These are phyloP conservation scores for Dictyostelium citrinum DNA, from an alignment of 78 protist species.

Conservation along the genomic window DNA sequence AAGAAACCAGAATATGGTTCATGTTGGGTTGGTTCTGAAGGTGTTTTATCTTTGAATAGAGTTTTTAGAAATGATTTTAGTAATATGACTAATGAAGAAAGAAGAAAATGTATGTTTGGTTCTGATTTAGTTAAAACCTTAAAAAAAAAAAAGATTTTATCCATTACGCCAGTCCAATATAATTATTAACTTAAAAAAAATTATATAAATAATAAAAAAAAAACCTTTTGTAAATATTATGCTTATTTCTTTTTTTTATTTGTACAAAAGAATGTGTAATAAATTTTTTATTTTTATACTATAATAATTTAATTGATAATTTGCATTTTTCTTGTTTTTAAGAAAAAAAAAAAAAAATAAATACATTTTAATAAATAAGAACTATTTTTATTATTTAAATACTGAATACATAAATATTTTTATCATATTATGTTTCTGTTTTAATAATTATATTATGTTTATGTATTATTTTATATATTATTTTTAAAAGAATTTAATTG, in stretches of 20 bases:
- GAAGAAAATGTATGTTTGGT: constrained; percentile 75
- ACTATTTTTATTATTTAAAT: background rate
- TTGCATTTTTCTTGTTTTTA: background rate
- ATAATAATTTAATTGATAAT: background rate
- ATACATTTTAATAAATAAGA: background rate
- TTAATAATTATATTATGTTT: background rate
- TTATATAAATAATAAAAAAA: no score
- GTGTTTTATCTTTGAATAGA: constrained; percentile 57
- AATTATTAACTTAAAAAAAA: no score
- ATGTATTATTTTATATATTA: background rate
- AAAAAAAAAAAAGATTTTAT: no score
- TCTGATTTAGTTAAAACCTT: constrained; percentile 7
- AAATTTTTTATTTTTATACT: background rate
- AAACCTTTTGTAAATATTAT: no score
- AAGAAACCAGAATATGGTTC: constrained; percentile 31
- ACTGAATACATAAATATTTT: background rate
- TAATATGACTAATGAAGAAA: constrained; percentile 57
- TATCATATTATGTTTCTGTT: background rate
- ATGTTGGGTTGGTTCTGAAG: constrained; percentile 79
- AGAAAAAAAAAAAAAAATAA: background rate
- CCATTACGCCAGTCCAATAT: no score
- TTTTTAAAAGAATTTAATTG: constrained; percentile 51
- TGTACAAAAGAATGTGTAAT: background rate
- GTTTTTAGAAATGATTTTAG: constrained; percentile 52
- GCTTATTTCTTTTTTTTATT: no score